Conservation (phyloP, 2,329 filamentous ascomycete species). For the Aphanocladium album region DNA sequence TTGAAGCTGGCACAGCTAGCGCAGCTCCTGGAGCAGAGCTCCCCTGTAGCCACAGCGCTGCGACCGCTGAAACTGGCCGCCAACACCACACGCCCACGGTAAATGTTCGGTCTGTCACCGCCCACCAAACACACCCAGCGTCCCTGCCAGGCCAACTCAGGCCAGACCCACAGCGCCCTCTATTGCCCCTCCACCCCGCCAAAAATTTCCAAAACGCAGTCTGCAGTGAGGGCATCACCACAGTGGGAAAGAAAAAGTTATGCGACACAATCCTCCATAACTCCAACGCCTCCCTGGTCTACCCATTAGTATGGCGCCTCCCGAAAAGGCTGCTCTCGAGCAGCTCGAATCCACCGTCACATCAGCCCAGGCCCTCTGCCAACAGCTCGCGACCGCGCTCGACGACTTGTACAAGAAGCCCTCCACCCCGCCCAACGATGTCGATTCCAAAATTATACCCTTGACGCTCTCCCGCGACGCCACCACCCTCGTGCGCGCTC, state of each 20-base stretch:
- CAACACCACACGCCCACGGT: neutral
- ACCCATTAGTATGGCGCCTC: constrained; percentile 20
- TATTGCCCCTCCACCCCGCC: constrained; percentile 22
- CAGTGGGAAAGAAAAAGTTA: too few species aligned
- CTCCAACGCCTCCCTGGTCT: neutral
- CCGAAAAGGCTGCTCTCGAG: constrained; percentile 26
- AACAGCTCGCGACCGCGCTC: constrained; percentile 39
- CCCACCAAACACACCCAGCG: neutral
- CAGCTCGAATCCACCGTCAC: constrained; percentile 35
- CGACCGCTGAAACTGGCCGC: neutral
- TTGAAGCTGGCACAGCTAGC: neutral
- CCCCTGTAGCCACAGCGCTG: neutral
- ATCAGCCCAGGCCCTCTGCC: constrained; percentile 33
- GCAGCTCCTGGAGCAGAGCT: neutral
- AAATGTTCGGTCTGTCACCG: neutral
- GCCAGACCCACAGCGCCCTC: neutral
- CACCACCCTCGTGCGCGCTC: constrained; percentile 68
- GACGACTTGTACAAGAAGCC: constrained; percentile 32
- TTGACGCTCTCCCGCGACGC: constrained; percentile 68
- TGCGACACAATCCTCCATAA: neutral
- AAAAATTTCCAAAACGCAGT: neutral
- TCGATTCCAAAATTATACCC: constrained; percentile 40
- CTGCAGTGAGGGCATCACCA: neutral
- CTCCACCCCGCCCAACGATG: constrained; percentile 12
- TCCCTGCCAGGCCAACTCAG: neutral